A percentile compares a stretch with the other conserved stretches of the same genome.
phyloP scores from a whole-genome alignment of 306 rosid species.

The Crataegus laevigata region DNA sequence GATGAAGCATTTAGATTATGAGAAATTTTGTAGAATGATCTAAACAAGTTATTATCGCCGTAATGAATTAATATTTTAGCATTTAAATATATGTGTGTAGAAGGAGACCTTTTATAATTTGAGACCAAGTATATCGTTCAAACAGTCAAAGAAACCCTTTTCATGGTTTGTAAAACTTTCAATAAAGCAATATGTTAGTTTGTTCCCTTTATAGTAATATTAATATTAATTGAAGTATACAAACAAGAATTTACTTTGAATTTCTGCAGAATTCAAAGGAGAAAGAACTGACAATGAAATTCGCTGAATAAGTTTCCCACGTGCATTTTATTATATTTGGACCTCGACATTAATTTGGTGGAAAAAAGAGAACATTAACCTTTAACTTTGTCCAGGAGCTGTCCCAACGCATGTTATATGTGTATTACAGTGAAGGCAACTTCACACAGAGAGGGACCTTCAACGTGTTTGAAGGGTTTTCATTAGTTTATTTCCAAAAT shows the following conservation, averaged over 20 bases:
- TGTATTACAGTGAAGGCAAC: neutral
- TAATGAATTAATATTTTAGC: too few relatives aligned
- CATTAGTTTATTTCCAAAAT: neutral
- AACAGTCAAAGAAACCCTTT: conserved; percentile 35
- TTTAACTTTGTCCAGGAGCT: conserved; percentile 14
- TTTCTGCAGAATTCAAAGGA: neutral
- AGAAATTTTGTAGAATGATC: too few relatives aligned
- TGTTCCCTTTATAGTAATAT: too few relatives aligned
- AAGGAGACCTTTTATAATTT: neutral
- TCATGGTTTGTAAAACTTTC: neutral
- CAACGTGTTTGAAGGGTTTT: conserved; percentile 34
- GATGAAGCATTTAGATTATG: too few relatives aligned
- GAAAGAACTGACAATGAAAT: neutral
- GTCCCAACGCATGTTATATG: neutral
- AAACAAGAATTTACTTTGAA: conserved; percentile 31
- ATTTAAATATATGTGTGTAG: neutral
- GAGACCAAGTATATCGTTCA: conserved; percentile 10
- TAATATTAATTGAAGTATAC: conserved; percentile 14
- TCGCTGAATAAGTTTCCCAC: neutral
- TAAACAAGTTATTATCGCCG: neutral
- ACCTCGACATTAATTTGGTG: neutral
- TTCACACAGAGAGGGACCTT: neutral
- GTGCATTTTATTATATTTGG: neutral
- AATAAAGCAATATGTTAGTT: neutral
- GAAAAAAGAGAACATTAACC: conserved; percentile 1